Percentiles rank a stretch among this genome's conserved stretches.
Conservation (phyloP, 2,329 filamentous ascomycete species). For the Calonectria leucothoes region DNA sequence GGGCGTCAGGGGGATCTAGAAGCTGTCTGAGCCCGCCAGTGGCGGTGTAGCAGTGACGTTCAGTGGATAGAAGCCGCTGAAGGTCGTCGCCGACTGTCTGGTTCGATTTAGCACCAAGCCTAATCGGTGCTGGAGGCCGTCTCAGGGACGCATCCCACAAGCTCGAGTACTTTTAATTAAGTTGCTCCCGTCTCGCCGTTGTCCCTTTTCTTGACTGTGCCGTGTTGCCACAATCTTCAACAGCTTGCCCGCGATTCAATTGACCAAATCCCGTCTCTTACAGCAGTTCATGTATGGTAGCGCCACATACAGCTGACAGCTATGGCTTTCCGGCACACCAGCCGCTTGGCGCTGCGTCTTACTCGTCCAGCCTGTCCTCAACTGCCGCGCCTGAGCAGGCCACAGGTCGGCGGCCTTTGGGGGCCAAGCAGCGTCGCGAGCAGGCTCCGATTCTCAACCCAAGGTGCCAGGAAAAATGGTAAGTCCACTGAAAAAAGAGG, state of each 20-base stretch:
- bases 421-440: slow-evolving; percentile 27
- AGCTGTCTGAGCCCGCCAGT: slow-evolving; percentile 10
- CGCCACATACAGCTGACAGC: slow-evolving; percentile 15
- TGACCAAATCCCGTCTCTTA: background rate
- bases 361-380: slow-evolving; percentile 29
- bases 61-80: slow-evolving; percentile 20
- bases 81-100: slow-evolving; percentile 36
- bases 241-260: slow-evolving; percentile 25
- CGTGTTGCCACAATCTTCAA: slow-evolving; percentile 22
- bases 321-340: slow-evolving; percentile 41
- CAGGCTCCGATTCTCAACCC: slow-evolving; percentile 45
- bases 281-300: background rate
- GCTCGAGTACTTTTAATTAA: slow-evolving; percentile 7
- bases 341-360: slow-evolving; percentile 43
- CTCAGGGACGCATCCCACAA: background rate
- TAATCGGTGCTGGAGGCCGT: slow-evolving; percentile 22
- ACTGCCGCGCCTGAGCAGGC: slow-evolving; percentile 30
- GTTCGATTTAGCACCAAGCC: slow-evolving; percentile 36
- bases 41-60: slow-evolving; percentile 19
- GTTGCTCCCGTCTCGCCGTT: slow-evolving; percentile 9
- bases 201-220: slow-evolving; percentile 28
- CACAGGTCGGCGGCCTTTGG: slow-evolving; percentile 29
- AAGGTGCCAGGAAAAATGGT: slow-evolving; percentile 41
- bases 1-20: slow-evolving; percentile 10
- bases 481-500: slow-evolving; percentile 20